Base-by-base conservation (phyloP, 805 yeast species). In the Zygotorulaspora sp. region DNA sequence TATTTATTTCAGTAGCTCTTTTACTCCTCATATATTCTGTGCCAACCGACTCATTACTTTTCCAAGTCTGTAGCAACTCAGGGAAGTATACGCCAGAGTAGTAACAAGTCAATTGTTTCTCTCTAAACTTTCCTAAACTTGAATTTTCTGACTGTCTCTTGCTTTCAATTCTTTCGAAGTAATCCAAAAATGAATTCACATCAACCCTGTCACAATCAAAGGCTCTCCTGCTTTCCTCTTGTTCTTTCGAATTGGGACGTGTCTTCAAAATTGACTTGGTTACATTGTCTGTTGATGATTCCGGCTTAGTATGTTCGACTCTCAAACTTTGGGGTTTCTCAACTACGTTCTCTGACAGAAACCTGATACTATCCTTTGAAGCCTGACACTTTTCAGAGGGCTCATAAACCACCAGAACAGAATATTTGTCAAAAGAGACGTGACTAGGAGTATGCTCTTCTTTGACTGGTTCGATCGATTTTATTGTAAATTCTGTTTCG, bases 241-340 rank as follows among this genome's bases (percentile, higher is more conserved):
- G 57, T 13, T 58, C 64, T 30, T 62, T 63, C 8, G 35, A 35
- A 36, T 70, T 69, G 10, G 47, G 38, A 35, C 46, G 66, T 14
- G 50, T 54, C 31, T 68, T 70, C 20, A 70, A 47, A 13, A 68
- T 68, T 4, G 75, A 62, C 43, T 51, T 62, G 2, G 54, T 46
- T 20, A 35, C 30, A 13, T 14, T 10, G 15, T 23, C 30, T 13
- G 18, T 25, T 18, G 32, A 16, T 21, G 15, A n/a, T 2, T 25
- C 15, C 13, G 26, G 25, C 11, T 16, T 20, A 21, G 17, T 19
- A 12, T 11, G 21, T 16, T 7, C 20, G 5, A 9, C 30, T 16
- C 20, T 20, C 20, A 16, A 13, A 17, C 12, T 30, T 25, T 7
- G 35, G 14, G 13, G 14, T 11, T 25, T 20, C 22, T 14, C n/a